Evolutionary conservation across 768 basidiomycete genomes (phyloP), one percentile per base, ranked within the genome.

Genomic region (Calocera viscosa): DNA sequence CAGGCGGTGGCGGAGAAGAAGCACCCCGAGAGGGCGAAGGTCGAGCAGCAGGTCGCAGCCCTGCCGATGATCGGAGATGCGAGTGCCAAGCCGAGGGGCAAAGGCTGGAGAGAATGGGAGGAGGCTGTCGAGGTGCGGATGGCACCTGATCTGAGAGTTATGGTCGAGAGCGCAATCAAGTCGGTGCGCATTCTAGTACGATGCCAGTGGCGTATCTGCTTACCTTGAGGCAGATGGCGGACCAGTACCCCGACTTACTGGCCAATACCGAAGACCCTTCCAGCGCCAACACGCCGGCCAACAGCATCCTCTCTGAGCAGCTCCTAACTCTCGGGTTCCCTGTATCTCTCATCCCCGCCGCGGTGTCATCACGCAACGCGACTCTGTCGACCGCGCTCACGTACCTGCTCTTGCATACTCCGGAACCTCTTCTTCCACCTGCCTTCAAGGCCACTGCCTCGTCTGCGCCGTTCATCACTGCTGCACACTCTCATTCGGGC

Each of bases 381-480:
- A 85, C 85, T 64, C 86, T 94, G 49, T 89, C 93, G 70, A 91
- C 2, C 53, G 53, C 53, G 26, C 26, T 60, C 14, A 60, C 53
- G 5, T 26, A 91, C 76, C 80, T 96, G 1, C 81, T 95, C 49
- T 80, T 95, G 24, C 84, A 90, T 71, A 73, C 90, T 3, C 89
- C 93, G 0, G 94, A 97, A 77, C 87, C 90, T 67, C 93, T 95
- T 71, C 81, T 96, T 2, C 94, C 94, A 0, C 73, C 79, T 64
- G 82, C 83, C 30, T 91, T 91, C 74, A 75, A 89, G 17, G 84
- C 87, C 2, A 73, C 79, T 11, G 75, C 86, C 70, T 84, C 87
- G 1, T 89, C 87, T 0, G 82, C 84, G 70, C 78, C 89, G 0
- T 89, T 91, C 73, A 76, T 91, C 68, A 84, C 83, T 16, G 82